These are phyloP conservation scores for Uncinocarpus reesii DNA, from an alignment of 2,329 filamentous ascomycete genomes.

Conservation along the genomic window DNA sequence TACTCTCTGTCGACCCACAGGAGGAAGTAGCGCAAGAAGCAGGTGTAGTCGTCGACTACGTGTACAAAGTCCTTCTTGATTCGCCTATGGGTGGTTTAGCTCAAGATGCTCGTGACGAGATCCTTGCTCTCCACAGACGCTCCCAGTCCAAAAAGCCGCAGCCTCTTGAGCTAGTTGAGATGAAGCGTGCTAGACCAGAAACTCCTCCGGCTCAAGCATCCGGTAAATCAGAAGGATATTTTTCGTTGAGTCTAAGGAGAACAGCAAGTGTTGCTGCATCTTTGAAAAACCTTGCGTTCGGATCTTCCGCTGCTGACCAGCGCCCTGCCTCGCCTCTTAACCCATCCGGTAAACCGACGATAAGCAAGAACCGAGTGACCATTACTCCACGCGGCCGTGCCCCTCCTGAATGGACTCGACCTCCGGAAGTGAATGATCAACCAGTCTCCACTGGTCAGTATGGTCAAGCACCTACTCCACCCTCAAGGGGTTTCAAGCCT, in stretches of 20 bases:
- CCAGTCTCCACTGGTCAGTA: slow-evolving; percentile 59
- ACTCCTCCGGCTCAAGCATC: slow-evolving; percentile 41
- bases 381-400: slow-evolving; percentile 42
- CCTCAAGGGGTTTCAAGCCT: slow-evolving; percentile 63
- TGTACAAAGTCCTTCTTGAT: slow-evolving; percentile 66
- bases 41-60: slow-evolving; percentile 71
- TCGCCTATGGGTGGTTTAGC: slow-evolving; percentile 64
- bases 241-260: slow-evolving; percentile 50
- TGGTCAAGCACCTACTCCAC: slow-evolving; percentile 63
- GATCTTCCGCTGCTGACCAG: slow-evolving; percentile 32
- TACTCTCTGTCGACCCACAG: slow-evolving; percentile 86
- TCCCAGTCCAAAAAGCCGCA: slow-evolving; percentile 32
- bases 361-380: slow-evolving; percentile 28
- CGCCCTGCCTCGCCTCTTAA: slow-evolving; percentile 22
- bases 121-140: slow-evolving; percentile 29
- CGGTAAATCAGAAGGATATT: slow-evolving; percentile 50
- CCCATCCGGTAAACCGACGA: slow-evolving; percentile 21
- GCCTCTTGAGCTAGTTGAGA: slow-evolving; percentile 25
- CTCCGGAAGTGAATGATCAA: slow-evolving; percentile 66
- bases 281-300: slow-evolving; percentile 51
- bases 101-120: slow-evolving; percentile 62
- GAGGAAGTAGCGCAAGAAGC: slow-evolving; percentile 84
- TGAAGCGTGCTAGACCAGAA: slow-evolving; percentile 32
- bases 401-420: slow-evolving; percentile 50
- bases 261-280: slow-evolving; percentile 57